phyloP scores from a whole-genome alignment of 2,329 filamentous ascomycete genomes.

The Akanthomyces dipterigenus region DNA sequence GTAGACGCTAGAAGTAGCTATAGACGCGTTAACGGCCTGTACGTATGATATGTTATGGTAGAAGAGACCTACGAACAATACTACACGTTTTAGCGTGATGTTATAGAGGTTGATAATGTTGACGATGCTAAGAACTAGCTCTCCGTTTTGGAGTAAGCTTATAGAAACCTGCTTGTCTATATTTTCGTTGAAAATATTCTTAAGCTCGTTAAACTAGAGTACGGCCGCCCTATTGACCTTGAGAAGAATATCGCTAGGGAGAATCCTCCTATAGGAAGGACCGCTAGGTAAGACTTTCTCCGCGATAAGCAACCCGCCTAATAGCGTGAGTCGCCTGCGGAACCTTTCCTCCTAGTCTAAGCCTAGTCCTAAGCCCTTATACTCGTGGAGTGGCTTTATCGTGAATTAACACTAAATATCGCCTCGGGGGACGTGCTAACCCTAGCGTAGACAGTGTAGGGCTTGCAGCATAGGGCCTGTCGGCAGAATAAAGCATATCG shows the following conservation, averaged over 20 bases:
- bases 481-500: not conserved
- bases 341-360: not conserved
- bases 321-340: not conserved
- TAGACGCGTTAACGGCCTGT: not conserved
- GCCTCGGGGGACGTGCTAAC: slow-evolving; percentile 69
- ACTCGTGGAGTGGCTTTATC: slow-evolving; percentile 95
- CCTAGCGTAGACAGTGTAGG: slow-evolving; percentile 73
- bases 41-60: not conserved
- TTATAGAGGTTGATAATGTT: not conserved
- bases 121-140: not conserved
- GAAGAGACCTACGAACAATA: not conserved
- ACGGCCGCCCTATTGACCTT: not conserved
- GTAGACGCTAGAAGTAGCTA: not conserved
- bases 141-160: not conserved
- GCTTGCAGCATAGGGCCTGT: not conserved
- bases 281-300: not conserved
- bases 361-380: slow-evolving; percentile 64
- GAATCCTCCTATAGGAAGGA: not conserved
- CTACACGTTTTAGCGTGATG: not conserved
- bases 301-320: not conserved
- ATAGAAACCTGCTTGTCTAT: not conserved
- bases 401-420: slow-evolving; percentile 99
- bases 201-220: not conserved
- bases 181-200: not conserved
- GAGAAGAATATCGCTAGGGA: not conserved